phyloP scores from a whole-genome alignment of 768 basidiomycete genomes.

The Pleurotus cornucopiae region DNA sequence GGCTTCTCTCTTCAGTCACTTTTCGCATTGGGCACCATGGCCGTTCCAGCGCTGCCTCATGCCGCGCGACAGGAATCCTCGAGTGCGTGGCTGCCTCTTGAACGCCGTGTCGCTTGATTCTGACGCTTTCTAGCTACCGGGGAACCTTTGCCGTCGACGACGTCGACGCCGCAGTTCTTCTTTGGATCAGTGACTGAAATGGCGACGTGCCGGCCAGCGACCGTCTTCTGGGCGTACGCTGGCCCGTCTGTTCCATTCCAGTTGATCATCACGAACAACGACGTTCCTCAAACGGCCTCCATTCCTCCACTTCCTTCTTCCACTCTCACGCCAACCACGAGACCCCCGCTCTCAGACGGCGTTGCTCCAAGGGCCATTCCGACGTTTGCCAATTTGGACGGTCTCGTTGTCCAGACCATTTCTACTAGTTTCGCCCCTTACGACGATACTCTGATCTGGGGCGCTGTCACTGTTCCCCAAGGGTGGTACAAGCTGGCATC shows the following conservation, averaged over 20 bases:
- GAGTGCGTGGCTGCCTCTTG: background rate
- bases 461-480: constrained; percentile 37
- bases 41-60: background rate
- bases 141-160: constrained; percentile 2
- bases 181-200: constrained; percentile 17
- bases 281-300: constrained; percentile 22
- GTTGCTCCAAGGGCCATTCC: constrained; percentile 9
- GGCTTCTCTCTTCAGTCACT: constrained; percentile 19
- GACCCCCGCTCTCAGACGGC: background rate
- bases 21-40: background rate
- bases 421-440: constrained; percentile 24
- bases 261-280: constrained; percentile 36
- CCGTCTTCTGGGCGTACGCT: constrained; percentile 34
- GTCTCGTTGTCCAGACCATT: constrained; percentile 19
- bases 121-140: constrained; percentile 9
- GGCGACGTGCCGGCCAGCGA: constrained; percentile 22
- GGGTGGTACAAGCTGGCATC: constrained; percentile 45
- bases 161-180: constrained; percentile 14
- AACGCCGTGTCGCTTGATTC: constrained; percentile 10
- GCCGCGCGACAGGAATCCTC: constrained; percentile 1
- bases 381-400: constrained; percentile 11
- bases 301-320: constrained; percentile 11
- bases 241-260: constrained; percentile 25
- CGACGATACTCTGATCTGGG: constrained; percentile 33
- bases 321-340: background rate